These are phyloP conservation scores for Karstenula rhodostoma DNA, from an alignment of 2,329 filamentous ascomycete species.

Conservation along the genomic window DNA sequence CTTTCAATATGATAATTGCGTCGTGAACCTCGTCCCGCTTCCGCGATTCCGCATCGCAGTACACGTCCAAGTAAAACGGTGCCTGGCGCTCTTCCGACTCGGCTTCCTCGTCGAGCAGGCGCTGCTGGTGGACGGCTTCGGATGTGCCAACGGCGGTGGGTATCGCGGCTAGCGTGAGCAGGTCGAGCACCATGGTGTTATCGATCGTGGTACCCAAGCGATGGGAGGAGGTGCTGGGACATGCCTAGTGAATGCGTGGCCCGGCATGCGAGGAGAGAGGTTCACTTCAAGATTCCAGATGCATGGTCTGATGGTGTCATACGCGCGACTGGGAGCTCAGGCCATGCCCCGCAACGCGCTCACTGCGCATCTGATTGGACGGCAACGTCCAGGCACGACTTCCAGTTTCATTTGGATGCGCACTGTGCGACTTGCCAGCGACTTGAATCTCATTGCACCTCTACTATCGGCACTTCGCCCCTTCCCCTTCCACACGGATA, in stretches of 20 bases:
- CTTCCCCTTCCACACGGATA: too few relatives aligned
- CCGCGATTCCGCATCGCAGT: slow-evolving; percentile 49
- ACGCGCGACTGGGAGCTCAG: slow-evolving; percentile 3
- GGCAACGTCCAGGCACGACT: not conserved
- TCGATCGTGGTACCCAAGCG: slow-evolving; percentile 6
- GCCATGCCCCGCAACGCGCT: not conserved
- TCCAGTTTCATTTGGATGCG: too few relatives aligned
- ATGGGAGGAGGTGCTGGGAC: slow-evolving; percentile 3
- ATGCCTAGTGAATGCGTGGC: slow-evolving; percentile 1
- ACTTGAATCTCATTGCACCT: too few relatives aligned
- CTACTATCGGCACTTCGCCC: too few relatives aligned
- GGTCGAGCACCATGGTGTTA: slow-evolving; percentile 34
- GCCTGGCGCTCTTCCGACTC: slow-evolving; percentile 57
- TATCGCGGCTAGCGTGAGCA: slow-evolving; percentile 52
- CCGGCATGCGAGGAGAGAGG: not conserved
- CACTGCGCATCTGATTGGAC: not conserved
- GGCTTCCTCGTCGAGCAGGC: slow-evolving; percentile 57
- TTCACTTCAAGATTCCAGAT: slow-evolving; percentile 12
- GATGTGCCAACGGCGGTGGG: slow-evolving; percentile 59
- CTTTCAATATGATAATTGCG: slow-evolving; percentile 54
- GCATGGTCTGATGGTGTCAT: slow-evolving; percentile 30
- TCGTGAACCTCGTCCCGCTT: slow-evolving; percentile 53
- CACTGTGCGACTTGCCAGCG: too few relatives aligned
- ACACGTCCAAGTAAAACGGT: slow-evolving; percentile 60
- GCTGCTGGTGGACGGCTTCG: slow-evolving; percentile 59